phyloP scores from a whole-genome alignment of 208 protist species.

The Willaertia magna region DNA sequence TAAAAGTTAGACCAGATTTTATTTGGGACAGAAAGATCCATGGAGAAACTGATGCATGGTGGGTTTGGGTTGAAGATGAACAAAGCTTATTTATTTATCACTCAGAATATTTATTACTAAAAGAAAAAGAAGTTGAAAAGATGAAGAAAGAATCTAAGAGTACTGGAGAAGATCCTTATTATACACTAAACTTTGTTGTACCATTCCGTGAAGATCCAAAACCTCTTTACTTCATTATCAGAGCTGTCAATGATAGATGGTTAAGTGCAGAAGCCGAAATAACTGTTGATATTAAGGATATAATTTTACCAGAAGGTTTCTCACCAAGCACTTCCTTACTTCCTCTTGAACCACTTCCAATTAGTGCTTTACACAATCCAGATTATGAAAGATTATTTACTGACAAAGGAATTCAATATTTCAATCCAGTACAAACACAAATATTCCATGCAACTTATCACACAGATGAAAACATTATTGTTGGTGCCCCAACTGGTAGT shows the following conservation, averaged over 20 bases:
- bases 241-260: constrained; percentile 85
- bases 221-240: constrained; percentile 88
- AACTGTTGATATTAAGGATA: constrained; percentile 76
- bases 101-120: constrained; percentile 57
- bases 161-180: neutral
- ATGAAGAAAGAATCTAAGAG: neutral
- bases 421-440: constrained; percentile 98
- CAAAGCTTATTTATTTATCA: constrained; percentile 82
- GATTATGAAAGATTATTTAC: constrained; percentile 64
- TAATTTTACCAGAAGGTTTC: constrained; percentile 83
- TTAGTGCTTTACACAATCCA: constrained; percentile 62
- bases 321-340: constrained; percentile 85
- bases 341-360: constrained; percentile 77
- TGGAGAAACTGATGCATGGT: constrained; percentile 76
- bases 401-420: constrained; percentile 73
- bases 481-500: constrained; percentile 91
- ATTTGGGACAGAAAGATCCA: constrained; percentile 79
- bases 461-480: constrained; percentile 91
- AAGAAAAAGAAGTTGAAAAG: constrained; percentile 49
- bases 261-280: constrained; percentile 65
- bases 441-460: constrained; percentile 95
- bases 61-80: constrained; percentile 90
- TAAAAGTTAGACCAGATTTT: constrained; percentile 74
- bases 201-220: constrained; percentile 83
- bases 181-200: constrained; percentile 77